Conservation (phyloP, 257 asterid species). For the Solanum megistacrolobum region DNA sequence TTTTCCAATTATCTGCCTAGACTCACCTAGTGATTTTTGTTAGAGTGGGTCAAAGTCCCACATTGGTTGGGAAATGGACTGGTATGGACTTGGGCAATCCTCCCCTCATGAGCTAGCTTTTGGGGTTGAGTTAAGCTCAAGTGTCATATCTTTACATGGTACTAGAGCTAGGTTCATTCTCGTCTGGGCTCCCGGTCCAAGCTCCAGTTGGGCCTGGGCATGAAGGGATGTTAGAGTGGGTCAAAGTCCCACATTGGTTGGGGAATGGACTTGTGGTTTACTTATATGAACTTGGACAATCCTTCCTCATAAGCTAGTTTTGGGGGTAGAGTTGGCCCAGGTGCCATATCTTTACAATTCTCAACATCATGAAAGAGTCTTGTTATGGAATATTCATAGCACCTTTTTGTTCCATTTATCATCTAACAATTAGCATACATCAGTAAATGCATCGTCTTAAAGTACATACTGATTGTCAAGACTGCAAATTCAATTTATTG, state of each 20-base stretch:
- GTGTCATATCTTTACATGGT: not conserved
- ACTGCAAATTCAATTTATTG: not conserved
- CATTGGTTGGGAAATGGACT: not conserved
- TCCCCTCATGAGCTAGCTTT: not conserved
- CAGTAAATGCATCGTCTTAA: not conserved
- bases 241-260: not conserved
- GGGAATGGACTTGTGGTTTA: not conserved
- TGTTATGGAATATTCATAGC: not conserved
- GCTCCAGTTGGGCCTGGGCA: no score
- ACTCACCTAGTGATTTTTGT: not conserved
- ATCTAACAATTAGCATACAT: not conserved
- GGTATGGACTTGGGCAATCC: not conserved
- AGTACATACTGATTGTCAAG: not conserved
- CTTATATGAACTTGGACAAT: not conserved
- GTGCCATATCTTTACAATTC: not conserved
- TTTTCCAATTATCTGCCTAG: not conserved
- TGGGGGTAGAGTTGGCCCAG: not conserved
- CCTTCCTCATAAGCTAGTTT: not conserved
- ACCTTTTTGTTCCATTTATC: not conserved
- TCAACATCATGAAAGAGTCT: not conserved
- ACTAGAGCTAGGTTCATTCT: not conserved
- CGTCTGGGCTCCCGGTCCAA: not conserved
- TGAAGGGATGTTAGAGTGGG: no score
- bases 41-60: not conserved
- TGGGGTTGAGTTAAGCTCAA: not conserved